These are phyloP conservation scores for Fusarium sp. DNA, from an alignment of 2,329 filamentous ascomycete genomes.

Conservation along the genomic window DNA sequence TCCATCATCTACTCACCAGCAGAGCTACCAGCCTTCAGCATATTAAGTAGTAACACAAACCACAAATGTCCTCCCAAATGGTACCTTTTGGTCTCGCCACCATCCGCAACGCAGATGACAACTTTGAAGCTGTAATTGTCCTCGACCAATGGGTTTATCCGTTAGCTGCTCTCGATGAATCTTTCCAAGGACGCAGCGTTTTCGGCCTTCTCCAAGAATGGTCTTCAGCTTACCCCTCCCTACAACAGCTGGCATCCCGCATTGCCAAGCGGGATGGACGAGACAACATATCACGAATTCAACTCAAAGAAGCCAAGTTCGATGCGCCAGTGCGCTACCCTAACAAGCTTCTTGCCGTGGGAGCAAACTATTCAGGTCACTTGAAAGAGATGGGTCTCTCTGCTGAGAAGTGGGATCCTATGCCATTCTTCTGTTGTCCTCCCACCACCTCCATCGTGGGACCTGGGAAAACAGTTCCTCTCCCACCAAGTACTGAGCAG, in stretches of 20 bases:
- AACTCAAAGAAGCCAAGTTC: neutral
- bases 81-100: neutral
- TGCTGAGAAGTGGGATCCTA: conserved; percentile 4
- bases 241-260: neutral
- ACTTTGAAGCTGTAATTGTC: neutral
- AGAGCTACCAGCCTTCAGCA: neutral
- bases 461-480: neutral
- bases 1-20: too few species aligned
- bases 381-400: neutral
- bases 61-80: neutral
- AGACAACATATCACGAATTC: neutral
- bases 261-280: neutral
- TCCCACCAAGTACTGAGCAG: neutral
- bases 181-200: neutral
- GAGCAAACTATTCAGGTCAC: neutral
- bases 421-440: conserved; percentile 7
- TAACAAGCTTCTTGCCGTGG: neutral
- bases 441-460: neutral
- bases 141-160: neutral
- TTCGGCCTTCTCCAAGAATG: neutral
- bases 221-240: neutral
- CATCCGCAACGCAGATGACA: neutral
- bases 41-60: too few species aligned
- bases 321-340: neutral
- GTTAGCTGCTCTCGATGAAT: neutral